Conservation (phyloP, 2,329 filamentous ascomycete species). For the Ceratocystis harringtonii region DNA sequence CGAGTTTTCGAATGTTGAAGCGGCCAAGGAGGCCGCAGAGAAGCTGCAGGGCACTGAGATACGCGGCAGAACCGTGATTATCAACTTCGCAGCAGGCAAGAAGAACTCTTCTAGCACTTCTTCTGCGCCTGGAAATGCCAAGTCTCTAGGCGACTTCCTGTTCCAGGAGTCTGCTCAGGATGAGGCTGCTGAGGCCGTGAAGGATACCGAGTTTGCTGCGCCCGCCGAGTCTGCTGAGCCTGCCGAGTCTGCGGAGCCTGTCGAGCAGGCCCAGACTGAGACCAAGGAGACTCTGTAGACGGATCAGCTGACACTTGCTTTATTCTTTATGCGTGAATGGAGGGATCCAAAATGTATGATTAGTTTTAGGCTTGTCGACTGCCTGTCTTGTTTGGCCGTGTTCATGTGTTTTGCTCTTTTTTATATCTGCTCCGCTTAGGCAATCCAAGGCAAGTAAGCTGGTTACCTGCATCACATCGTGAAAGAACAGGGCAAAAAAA, state of each 20-base stretch:
- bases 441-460: background rate
- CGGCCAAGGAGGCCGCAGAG: conserved; percentile 46
- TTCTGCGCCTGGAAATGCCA: background rate
- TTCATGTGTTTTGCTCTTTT: background rate
- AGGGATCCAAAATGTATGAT: background rate
- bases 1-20: conserved; percentile 56
- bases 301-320: background rate
- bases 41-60: conserved; percentile 41
- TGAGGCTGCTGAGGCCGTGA: background rate
- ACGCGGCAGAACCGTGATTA: conserved; percentile 48
- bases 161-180: background rate
- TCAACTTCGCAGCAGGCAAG: conserved; percentile 42
- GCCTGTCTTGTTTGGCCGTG: background rate
- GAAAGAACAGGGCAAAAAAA: background rate
- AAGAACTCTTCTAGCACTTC: background rate
- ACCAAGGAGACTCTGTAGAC: conserved; percentile 2
- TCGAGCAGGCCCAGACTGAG: background rate
- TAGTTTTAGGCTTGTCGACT: background rate
- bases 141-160: background rate
- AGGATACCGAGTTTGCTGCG: background rate
- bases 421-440: background rate
- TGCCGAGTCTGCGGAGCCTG: background rate
- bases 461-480: background rate
- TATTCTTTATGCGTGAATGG: background rate
- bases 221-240: background rate